These are phyloP conservation scores for Metschnikowia arizonensis DNA, from an alignment of 805 yeast genomes.

Conservation along the genomic window DNA sequence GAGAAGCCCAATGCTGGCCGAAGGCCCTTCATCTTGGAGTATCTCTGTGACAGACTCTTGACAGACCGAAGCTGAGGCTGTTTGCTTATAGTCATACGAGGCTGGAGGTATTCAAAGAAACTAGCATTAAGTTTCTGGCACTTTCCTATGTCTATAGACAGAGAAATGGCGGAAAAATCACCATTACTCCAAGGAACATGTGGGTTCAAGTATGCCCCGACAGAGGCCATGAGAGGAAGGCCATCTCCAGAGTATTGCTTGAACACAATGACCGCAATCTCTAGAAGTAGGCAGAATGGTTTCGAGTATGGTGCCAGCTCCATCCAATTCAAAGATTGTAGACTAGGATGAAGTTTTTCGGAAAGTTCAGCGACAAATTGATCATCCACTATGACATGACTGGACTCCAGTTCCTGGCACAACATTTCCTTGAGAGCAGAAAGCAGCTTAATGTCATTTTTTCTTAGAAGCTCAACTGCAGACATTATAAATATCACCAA, in stretches of 20 bases:
- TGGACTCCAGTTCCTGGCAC: neutral
- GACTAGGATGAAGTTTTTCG: neutral
- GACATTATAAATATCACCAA: neutral
- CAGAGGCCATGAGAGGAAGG: conserved; percentile 2
- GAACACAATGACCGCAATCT: conserved; percentile 9
- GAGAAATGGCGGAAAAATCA: conserved; percentile 5
- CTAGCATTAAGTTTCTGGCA: neutral
- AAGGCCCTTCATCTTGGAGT: conserved; percentile 8
- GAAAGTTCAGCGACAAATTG: conserved; percentile 4
- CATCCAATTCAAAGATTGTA: conserved; percentile 9
- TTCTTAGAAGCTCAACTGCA: neutral
- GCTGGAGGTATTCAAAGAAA: neutral
- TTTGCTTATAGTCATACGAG: neutral
- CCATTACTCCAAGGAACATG: conserved; percentile 28
- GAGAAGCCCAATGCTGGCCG: conserved; percentile 19
- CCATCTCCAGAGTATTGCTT: conserved; percentile 3
- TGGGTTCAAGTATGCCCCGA: conserved; percentile 26
- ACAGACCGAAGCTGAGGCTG: conserved; percentile 3
- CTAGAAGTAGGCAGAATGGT: conserved; percentile 2
- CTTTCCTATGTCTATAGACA: neutral
- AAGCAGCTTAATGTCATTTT: neutral
- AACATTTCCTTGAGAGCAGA: neutral
- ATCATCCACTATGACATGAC: neutral
- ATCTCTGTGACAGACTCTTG: conserved; percentile 1
- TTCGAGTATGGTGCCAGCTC: neutral